Evolutionary conservation across 2,329 filamentous ascomycete genomes (phyloP).

Genomic region (Fusarium guadeloupense): DNA sequence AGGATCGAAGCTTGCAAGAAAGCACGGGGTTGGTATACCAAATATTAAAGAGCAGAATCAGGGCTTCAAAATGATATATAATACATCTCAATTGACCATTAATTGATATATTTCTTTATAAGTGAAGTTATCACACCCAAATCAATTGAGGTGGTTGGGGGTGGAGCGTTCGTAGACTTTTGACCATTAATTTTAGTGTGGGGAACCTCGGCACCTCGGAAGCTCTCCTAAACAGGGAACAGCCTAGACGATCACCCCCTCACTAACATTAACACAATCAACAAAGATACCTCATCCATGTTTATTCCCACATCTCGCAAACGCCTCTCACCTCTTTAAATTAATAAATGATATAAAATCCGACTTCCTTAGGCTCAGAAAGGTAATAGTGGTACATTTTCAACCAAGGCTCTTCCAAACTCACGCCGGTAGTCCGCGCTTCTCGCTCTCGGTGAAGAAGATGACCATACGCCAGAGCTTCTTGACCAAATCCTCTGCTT

Average conservation of each 20-base stretch:
- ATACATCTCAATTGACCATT: no score
- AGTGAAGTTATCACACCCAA: no score
- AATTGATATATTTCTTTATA: no score
- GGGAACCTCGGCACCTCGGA: conserved; percentile 46
- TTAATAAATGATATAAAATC: conserved; percentile 21
- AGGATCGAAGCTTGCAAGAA: no score
- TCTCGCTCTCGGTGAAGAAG: conserved; percentile 96
- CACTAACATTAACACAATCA: not conserved
- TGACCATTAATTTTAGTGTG: conserved; percentile 42
- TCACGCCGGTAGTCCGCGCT: conserved; percentile 80
- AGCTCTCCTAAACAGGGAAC: conserved; percentile 17
- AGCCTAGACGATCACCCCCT: conserved; percentile 20
- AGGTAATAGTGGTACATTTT: conserved; percentile 29
- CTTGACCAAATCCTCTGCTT: conserved; percentile 91
- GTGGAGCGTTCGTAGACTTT: no score
- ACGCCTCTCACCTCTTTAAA: conserved; percentile 11
- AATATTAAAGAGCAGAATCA: no score
- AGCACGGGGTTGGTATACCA: no score
- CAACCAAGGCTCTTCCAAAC: not conserved
- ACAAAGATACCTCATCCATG: not conserved
- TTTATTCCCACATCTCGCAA: conserved; percentile 21
- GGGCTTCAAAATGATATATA: no score
- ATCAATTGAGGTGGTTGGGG: no score
- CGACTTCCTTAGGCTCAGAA: conserved; percentile 3
- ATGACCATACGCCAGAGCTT: conserved; percentile 99